phyloP scores from a whole-genome alignment of 2,329 filamentous ascomycete species.

The Raffaelea deltoideospora region DNA sequence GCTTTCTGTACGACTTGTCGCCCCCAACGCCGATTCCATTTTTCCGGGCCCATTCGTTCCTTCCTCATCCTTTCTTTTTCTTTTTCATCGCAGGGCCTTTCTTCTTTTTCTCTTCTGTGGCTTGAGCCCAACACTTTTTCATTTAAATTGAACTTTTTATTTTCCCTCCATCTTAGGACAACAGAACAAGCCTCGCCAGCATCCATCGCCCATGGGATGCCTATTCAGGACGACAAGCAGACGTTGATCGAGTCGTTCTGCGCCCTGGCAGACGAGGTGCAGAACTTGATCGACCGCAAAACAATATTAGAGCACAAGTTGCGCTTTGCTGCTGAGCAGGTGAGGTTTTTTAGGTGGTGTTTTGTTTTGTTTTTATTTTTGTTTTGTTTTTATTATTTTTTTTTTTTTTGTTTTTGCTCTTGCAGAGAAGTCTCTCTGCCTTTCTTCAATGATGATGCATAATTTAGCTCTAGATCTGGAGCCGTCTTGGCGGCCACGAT shows the following conservation, averaged over 20 bases:
- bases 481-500: slow-evolving; percentile 46
- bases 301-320: slow-evolving; percentile 53
- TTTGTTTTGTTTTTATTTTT: slow-evolving; percentile 1
- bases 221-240: slow-evolving; percentile 29
- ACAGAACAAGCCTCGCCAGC: slow-evolving; percentile 6
- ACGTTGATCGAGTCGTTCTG: slow-evolving; percentile 50
- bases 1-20: too few relatives aligned
- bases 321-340: slow-evolving; percentile 51
- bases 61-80: too few relatives aligned
- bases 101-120: too few relatives aligned
- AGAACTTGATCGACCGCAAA: slow-evolving; percentile 46
- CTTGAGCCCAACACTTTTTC: too few relatives aligned
- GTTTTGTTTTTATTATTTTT: slow-evolving; percentile 1
- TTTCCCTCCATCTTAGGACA: neutral
- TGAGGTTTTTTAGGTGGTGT: slow-evolving; percentile 22
- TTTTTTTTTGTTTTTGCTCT: neutral
- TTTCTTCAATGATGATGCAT: slow-evolving; percentile 24
- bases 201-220: slow-evolving; percentile 21
- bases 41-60: too few relatives aligned
- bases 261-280: slow-evolving; percentile 48
- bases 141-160: too few relatives aligned
- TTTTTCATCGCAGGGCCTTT: too few relatives aligned
- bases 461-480: slow-evolving; percentile 77
- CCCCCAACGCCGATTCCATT: too few relatives aligned
- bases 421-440: too few relatives aligned